These are phyloP conservation scores for Crepidotus variabilis DNA, from an alignment of 768 basidiomycete genomes.

Conservation along the genomic window DNA sequence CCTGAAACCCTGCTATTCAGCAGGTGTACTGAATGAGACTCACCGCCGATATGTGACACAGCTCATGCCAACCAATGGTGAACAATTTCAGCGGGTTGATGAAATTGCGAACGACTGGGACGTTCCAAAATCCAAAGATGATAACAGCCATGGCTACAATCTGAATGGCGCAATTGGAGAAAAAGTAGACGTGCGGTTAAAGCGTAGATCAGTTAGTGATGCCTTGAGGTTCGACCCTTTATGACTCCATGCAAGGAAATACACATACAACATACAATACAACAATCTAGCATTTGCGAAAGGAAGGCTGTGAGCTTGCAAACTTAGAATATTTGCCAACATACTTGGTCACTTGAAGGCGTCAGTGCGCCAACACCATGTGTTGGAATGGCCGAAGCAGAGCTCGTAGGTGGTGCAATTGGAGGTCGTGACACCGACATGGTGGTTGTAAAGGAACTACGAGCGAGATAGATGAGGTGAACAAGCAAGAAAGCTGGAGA, in stretches of 20 bases:
- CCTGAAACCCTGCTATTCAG: too few species aligned
- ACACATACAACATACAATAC: conserved; percentile 70
- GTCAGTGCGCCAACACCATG: conserved; percentile 36
- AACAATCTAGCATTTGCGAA: conserved; percentile 45
- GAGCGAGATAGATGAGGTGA: background rate
- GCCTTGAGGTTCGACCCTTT: background rate
- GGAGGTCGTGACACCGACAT: conserved; percentile 32
- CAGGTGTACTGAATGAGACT: conserved; percentile 21
- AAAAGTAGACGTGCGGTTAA: background rate
- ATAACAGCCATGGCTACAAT: conserved; percentile 83
- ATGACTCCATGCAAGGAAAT: conserved; percentile 4
- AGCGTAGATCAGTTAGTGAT: background rate
- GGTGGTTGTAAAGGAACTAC: background rate
- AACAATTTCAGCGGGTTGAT: conserved; percentile 86
- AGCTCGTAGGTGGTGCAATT: conserved; percentile 39
- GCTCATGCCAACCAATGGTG: conserved; percentile 86
- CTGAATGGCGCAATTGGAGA: conserved; percentile 30
- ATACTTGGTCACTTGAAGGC: conserved; percentile 72
- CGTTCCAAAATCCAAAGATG: conserved; percentile 86
- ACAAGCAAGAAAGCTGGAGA: background rate
- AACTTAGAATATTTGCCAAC: conserved; percentile 20
- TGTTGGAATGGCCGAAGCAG: conserved; percentile 27
- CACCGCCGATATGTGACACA: conserved; percentile 79
- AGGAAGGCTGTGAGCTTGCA: too few species aligned
- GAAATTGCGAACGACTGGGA: conserved; percentile 72